Base-by-base conservation (phyloP, 2,329 filamentous ascomycete genomes). In the Dryadomyces quercus-mongolicae region DNA sequence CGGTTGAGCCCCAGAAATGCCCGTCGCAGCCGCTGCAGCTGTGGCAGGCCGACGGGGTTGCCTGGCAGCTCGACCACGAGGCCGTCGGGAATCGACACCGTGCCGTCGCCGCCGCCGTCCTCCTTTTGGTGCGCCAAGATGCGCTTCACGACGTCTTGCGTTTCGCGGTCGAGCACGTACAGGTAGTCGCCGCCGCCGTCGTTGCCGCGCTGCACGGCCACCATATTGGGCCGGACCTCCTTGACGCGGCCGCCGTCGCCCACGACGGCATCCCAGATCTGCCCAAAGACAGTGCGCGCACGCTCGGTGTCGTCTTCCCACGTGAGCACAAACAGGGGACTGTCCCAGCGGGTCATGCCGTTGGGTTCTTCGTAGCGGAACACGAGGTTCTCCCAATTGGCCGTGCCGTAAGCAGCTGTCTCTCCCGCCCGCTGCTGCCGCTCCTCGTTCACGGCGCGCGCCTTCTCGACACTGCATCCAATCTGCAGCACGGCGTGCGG, bases 351-450 rank as follows among this genome's bases (percentile, higher is more conserved):
- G 2, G 79, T 84, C 86, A 92, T 91, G 21, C 84, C 80, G 65
- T 92, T 93, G 15, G 88, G 88, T 68, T 94, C 88, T 68, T 94
- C 88, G 65, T 91, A 91, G 54, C 88, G 76, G 65, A 88, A 92
- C 38, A 89, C 80, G 12, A 91, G 75, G 61, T 90, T 89, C 59
- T 90, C 85, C 74, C 87, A 88, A 64, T 87, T 85, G 16, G 67
- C 71, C 1, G 70, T 70, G 46, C 73, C 72, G 58, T 83, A 82
- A 0, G 76, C 65, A 42, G 73, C 72, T 16, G 42, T 5, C 12
- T 36, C 36, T 21, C 3, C 44, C 10, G 18, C 21, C 22, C 20
- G n/a, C 36, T 52, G n/a, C 54, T 86, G 63, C 44, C 85, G 71
- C 55, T 66, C 71, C 62, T 81, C 75, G 63, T 92, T 92, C 58